phyloP scores from a whole-genome alignment of 345 rosid genomes.

The Adansonia digitata region DNA sequence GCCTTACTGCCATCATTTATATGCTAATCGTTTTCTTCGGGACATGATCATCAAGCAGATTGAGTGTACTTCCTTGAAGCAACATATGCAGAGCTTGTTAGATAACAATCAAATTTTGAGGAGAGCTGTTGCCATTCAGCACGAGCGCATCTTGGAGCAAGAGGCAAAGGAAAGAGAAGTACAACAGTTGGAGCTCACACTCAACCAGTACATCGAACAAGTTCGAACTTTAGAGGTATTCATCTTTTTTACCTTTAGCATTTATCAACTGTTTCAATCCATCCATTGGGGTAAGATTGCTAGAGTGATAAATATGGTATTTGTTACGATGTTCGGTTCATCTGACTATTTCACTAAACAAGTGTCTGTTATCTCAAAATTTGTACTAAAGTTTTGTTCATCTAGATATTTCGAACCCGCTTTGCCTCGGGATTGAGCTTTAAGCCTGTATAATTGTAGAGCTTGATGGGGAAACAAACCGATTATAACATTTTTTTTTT shows the following conservation, averaged over 20 bases:
- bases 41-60: not conserved
- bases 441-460: not conserved
- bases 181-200: not conserved
- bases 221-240: slow-evolving; percentile 11
- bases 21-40: not conserved
- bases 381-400: not conserved
- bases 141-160: not conserved
- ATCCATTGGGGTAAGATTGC: not conserved
- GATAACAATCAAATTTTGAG: slow-evolving; percentile 12
- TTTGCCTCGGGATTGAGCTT: not conserved
- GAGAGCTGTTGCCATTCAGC: slow-evolving; percentile 9
- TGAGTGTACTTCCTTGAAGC: not conserved
- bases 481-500: not conserved
- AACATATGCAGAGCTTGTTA: not conserved
- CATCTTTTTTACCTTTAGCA: not conserved
- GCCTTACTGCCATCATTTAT: not conserved
- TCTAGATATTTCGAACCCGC: not conserved
- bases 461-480: not conserved
- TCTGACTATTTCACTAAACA: not conserved
- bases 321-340: not conserved
- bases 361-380: not conserved
- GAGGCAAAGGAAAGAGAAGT: slow-evolving; percentile 6
- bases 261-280: not conserved
- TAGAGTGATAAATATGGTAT: not conserved
- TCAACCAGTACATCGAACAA: slow-evolving; percentile 7